Evolutionary conservation across 192 early-diverging fungal genomes (phyloP), one percentile per base, ranked within the genome.

Genomic region (Coemansia sp.): DNA sequence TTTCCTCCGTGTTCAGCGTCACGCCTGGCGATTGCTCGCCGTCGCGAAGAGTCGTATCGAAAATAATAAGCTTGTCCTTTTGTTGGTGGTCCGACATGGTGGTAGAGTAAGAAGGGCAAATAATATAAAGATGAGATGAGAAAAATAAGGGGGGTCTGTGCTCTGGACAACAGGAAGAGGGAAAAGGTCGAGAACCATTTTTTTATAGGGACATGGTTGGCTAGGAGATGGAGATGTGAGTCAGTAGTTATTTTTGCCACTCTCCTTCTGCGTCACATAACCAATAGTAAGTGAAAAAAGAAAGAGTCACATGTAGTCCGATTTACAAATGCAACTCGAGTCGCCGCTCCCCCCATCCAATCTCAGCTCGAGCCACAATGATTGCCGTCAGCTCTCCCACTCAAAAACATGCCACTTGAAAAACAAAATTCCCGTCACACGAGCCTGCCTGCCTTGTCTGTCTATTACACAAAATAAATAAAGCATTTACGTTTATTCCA

Each of bases 21-120:
- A 96, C 95, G 64, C 97, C 97, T 1, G 97, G 97, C 53, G 95
- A 96, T 91, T 98, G 96, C 77, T 98, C 97, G 58, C 97, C 97
- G 73, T 98, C 97, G 67, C 97, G 90, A 25, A 98, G 91, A 42
- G 95, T 94, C 6, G 97, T 98, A 73, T 98, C 95, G 70, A 97
- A 97, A 65, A 98, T 89, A 67, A 96, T 93, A 5, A 97, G 86
- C 77, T 92, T 93, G 24, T 92, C 83, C 74, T 92, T 85, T 51
- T n/a, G n/a, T n/a, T n/a, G n/a, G n/a, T 70, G 27, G 41, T 38
- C 15, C 2, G 72, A 27, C 65, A 66, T 68, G 24, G 7, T 66
- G 15, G 59, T 32, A 9, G n/a, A 4, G 15, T n/a, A 32, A n/a
- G n/a, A n/a, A n/a, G n/a, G 24, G 29, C 27, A 17, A 19, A 17